phyloP scores from a whole-genome alignment of 371 early-diverging fungal species.

The Apophysomyces variabilis region DNA sequence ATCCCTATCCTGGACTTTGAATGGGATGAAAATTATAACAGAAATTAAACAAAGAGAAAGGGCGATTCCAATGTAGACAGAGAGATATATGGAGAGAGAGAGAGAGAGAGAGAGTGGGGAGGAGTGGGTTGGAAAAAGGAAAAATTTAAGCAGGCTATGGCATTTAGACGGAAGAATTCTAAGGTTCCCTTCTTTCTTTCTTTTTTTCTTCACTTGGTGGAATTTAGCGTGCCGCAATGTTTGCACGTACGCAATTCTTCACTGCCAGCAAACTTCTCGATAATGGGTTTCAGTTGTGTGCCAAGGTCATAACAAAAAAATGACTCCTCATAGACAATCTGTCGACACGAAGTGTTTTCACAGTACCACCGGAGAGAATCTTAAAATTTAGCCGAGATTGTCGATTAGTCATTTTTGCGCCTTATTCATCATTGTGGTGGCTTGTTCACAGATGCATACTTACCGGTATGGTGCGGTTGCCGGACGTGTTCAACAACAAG shows the following conservation, averaged over 20 bases:
- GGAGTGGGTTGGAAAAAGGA: too few relatives aligned
- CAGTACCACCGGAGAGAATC: conserved; percentile 96
- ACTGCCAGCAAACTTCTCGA: conserved; percentile 75
- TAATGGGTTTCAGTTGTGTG: conserved; percentile 88
- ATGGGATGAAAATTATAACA: too few relatives aligned
- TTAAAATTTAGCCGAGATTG: conserved; percentile 24
- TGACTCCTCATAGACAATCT: conserved; percentile 85
- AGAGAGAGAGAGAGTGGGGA: too few relatives aligned
- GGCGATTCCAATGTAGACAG: too few relatives aligned
- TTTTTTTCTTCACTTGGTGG: conserved; percentile 49
- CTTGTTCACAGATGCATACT: conserved; percentile 15
- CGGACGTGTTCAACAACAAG: conserved; percentile 91
- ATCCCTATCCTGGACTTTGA: too few relatives aligned
- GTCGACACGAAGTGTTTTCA: conserved; percentile 65
- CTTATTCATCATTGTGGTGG: background rate
- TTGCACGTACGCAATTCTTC: conserved; percentile 78
- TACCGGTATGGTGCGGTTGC: conserved; percentile 75
- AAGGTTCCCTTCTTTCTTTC: too few relatives aligned
- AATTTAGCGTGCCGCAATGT: conserved; percentile 73
- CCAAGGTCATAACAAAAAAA: conserved; percentile 92
- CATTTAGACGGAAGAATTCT: too few relatives aligned
- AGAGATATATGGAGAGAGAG: too few relatives aligned
- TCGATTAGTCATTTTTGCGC: conserved; percentile 22
- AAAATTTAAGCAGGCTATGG: too few relatives aligned
- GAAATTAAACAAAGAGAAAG: too few relatives aligned